Percentiles rank a stretch among this genome's conserved stretches.
Conservation (phyloP, 805 yeast genomes). For the Candida ponderosae region DNA sequence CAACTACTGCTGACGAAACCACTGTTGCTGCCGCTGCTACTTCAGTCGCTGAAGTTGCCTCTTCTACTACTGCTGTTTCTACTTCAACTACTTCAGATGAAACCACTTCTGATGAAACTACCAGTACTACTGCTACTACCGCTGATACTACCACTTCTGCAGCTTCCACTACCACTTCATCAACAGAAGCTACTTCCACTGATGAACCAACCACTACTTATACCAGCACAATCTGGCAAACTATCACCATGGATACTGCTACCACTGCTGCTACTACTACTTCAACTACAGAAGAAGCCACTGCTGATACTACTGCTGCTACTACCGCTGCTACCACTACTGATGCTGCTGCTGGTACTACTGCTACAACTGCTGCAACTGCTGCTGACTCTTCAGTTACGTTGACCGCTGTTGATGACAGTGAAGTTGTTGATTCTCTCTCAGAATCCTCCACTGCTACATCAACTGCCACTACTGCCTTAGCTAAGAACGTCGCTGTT, state of each 20-base stretch:
- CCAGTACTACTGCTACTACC: no score
- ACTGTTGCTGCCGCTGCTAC: background rate
- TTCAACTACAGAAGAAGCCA: background rate
- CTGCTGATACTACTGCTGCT: background rate
- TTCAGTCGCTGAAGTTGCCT: background rate
- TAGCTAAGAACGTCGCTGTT: background rate
- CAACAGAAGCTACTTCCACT: background rate
- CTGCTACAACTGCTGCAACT: slow-evolving; percentile 1
- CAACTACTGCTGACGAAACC: background rate
- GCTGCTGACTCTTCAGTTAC: slow-evolving; percentile 2
- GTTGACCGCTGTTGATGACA: slow-evolving; percentile 8
- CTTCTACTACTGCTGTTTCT: background rate
- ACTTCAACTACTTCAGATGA: slow-evolving; percentile 1
- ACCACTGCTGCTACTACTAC: background rate
- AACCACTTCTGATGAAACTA: slow-evolving; percentile 2
- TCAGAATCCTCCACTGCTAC: no score
- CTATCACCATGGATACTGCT: slow-evolving; percentile 3
- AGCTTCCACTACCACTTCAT: background rate
- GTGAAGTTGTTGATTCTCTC: no score
- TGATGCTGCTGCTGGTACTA: background rate
- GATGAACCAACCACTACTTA: slow-evolving; percentile 1
- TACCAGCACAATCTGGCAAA: slow-evolving; percentile 2
- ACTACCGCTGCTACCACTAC: background rate
- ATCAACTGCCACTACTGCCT: no score
- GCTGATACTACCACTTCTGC: background rate